Evolutionary conservation across 768 basidiomycete species (phyloP).

Genomic region (Russula dissimulans): DNA sequence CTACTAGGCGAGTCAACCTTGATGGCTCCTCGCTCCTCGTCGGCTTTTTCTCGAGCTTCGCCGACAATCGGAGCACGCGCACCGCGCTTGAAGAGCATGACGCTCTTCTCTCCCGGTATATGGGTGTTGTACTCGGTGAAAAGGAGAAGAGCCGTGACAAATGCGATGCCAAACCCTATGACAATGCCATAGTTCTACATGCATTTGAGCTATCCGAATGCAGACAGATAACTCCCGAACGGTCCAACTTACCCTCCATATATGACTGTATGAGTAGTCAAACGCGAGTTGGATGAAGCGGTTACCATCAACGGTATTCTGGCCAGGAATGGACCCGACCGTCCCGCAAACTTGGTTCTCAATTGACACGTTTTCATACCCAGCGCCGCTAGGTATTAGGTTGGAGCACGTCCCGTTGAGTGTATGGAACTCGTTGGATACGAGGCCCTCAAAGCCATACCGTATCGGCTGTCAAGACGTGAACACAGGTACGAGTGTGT

Average conservation of each 20-base stretch:
- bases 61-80: conserved; percentile 24
- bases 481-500: conserved; percentile 14
- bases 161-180: conserved; percentile 52
- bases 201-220: neutral
- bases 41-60: conserved; percentile 17
- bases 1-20: neutral
- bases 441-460: conserved; percentile 66
- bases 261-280: conserved; percentile 35
- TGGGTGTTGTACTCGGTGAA: conserved; percentile 48
- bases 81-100: conserved; percentile 62
- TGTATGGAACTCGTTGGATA: conserved; percentile 76
- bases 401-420: conserved; percentile 51
- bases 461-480: conserved; percentile 43
- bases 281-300: conserved; percentile 40
- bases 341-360: conserved; percentile 71
- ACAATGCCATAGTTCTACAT: conserved; percentile 62
- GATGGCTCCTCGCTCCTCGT: conserved; percentile 23
- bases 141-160: conserved; percentile 44
- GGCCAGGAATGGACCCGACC: conserved; percentile 54
- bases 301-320: conserved; percentile 51
- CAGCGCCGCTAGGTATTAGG: conserved; percentile 53
- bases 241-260: conserved; percentile 38
- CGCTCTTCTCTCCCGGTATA: conserved; percentile 29
- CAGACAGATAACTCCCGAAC: neutral
- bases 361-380: conserved; percentile 46